Evolutionary conservation across 2,329 filamentous ascomycete species (phyloP).

Genomic region (Fusarium penzigii): DNA sequence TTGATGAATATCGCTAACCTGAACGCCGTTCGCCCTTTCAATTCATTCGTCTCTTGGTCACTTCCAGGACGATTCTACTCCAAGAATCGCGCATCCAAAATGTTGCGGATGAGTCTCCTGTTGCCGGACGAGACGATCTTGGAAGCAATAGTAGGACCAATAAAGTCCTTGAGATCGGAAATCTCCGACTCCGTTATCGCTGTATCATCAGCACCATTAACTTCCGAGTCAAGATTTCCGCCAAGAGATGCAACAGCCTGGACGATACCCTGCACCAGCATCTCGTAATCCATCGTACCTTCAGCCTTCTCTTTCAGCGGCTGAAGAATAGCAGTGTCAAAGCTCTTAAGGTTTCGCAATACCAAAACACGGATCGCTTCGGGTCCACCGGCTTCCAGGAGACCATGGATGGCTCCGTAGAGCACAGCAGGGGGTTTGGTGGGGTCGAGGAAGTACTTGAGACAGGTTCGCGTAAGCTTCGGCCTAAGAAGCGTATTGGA

Average conservation of each 20-base stretch:
- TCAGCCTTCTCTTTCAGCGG: slow-evolving; percentile 55
- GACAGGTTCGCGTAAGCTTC: slow-evolving; percentile 86
- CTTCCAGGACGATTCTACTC: slow-evolving; percentile 35
- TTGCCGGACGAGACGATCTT: slow-evolving; percentile 49
- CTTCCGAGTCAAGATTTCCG: slow-evolving; percentile 33
- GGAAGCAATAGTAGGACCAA: slow-evolving; percentile 56
- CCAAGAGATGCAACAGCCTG: slow-evolving; percentile 52
- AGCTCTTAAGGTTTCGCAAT: slow-evolving; percentile 55
- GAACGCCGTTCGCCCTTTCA: slow-evolving; percentile 30
- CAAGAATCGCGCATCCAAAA: slow-evolving; percentile 57
- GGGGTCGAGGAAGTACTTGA: slow-evolving; percentile 89
- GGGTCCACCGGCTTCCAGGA: slow-evolving; percentile 73
- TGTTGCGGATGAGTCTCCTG: slow-evolving; percentile 48
- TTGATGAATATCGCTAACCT: slow-evolving; percentile 15
- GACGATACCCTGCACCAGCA: slow-evolving; percentile 57
- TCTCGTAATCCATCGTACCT: slow-evolving; percentile 52
- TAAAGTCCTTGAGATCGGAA: slow-evolving; percentile 52
- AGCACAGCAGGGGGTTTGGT: slow-evolving; percentile 80
- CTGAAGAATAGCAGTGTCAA: slow-evolving; percentile 54
- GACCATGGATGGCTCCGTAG: slow-evolving; percentile 82
- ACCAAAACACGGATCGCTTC: slow-evolving; percentile 59
- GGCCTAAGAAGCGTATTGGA: slow-evolving; percentile 82
- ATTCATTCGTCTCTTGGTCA: slow-evolving; percentile 3
- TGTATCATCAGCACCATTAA: slow-evolving; percentile 44
- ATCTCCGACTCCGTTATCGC: slow-evolving; percentile 38